Evolutionary conservation across 345 rosid genomes (phyloP).

Genomic region (Fremontodendron californicum): DNA sequence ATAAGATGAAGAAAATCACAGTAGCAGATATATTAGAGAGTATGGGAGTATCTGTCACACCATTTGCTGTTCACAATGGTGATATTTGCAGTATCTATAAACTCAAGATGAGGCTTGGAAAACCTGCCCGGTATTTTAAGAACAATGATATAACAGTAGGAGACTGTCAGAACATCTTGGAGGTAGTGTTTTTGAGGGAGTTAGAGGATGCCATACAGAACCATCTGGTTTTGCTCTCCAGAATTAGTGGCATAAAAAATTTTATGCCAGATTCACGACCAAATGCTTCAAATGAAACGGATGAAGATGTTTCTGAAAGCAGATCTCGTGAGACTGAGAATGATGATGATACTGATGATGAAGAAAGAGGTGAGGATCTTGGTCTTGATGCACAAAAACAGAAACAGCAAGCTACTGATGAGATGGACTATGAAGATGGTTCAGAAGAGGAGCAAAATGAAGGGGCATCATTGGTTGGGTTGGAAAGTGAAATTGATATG

Average conservation of each 20-base stretch:
- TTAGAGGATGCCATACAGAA: constrained; percentile 88
- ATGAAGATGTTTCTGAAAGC: constrained; percentile 41
- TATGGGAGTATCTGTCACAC: constrained; percentile 60
- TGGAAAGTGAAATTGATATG: constrained; percentile 26
- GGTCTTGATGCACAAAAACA: constrained; percentile 71
- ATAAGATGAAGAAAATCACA: constrained; percentile 70
- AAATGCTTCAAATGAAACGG: constrained; percentile 40
- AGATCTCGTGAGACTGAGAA: constrained; percentile 28
- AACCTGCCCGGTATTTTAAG: constrained; percentile 45
- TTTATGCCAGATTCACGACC: constrained; percentile 32
- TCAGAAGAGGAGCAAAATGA: constrained; percentile 41
- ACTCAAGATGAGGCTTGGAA: constrained; percentile 71
- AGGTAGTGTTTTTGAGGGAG: constrained; percentile 54
- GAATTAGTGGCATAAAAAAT: constrained; percentile 66
- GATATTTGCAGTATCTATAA: constrained; percentile 58
- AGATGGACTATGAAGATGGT: constrained; percentile 71
- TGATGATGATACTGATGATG: constrained; percentile 34
- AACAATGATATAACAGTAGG: constrained; percentile 39
- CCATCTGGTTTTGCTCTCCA: constrained; percentile 58
- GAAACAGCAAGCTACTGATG: constrained; percentile 50
- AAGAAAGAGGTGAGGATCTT: constrained; percentile 69
- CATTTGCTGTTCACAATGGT: constrained; percentile 38
- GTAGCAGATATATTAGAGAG: constrained; percentile 74
- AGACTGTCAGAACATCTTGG: constrained; percentile 65
- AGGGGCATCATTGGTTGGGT: constrained; percentile 23